Evolutionary conservation across 2,329 filamentous ascomycete species (phyloP).

Genomic region (Sarocladium kiliense): DNA sequence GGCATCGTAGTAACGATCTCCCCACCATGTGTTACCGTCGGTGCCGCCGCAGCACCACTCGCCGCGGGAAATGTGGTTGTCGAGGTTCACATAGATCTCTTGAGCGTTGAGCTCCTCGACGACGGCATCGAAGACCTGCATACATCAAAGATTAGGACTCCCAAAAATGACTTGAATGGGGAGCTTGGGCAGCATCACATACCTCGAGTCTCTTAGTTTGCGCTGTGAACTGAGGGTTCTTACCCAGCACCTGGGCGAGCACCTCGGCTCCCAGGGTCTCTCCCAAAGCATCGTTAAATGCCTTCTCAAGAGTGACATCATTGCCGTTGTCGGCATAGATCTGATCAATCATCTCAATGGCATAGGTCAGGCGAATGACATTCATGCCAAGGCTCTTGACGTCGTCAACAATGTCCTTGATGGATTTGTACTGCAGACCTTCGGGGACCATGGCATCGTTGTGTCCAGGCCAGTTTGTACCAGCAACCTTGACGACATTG

Average conservation of each 20-base stretch:
- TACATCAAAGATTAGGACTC: too few relatives aligned
- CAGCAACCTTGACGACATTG: constrained; percentile 43
- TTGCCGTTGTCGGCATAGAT: constrained; percentile 42
- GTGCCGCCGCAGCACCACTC: constrained; percentile 51
- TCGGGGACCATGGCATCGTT: constrained; percentile 61
- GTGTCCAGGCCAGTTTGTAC: constrained; percentile 58
- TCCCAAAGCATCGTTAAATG: constrained; percentile 42
- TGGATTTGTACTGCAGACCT: constrained; percentile 56
- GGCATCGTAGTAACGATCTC: constrained; percentile 53
- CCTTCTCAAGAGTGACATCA: constrained; percentile 40
- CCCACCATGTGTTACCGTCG: constrained; percentile 58
- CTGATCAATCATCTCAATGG: constrained; percentile 60
- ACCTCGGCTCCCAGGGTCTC: constrained; percentile 46
- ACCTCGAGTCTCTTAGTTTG: constrained; percentile 49
- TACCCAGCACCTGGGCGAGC: constrained; percentile 44
- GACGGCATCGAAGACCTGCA: constrained; percentile 52
- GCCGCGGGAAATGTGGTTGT: constrained; percentile 56
- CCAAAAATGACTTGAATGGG: too few relatives aligned
- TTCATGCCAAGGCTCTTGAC: constrained; percentile 59
- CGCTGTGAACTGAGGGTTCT: constrained; percentile 52
- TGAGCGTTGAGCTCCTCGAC: constrained; percentile 51
- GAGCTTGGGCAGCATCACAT: constrained; percentile 11
- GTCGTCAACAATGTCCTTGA: constrained; percentile 47
- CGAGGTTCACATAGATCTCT: constrained; percentile 52
- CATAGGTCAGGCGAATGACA: constrained; percentile 56